Evolutionary conservation across 1,139 yeast species (phyloP).

Genomic region (Pneumocystis canis): DNA sequence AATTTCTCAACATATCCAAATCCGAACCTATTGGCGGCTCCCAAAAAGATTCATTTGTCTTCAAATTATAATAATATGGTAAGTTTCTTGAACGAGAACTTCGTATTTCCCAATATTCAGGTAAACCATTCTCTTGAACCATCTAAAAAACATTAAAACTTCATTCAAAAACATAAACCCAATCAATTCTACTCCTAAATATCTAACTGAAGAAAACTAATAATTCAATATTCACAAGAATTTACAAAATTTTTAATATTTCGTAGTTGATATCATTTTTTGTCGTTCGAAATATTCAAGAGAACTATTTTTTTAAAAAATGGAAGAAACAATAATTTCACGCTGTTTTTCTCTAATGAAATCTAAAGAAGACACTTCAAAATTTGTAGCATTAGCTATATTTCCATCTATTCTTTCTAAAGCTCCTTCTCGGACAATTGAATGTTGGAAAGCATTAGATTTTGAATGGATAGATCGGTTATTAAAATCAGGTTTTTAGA

Average conservation of each 20-base stretch:
- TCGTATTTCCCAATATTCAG: constrained; percentile 69
- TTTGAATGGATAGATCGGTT: constrained; percentile 7
- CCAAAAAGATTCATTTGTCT: constrained; percentile 54
- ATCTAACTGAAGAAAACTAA: background rate
- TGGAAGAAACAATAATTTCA: background rate
- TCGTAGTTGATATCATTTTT: background rate
- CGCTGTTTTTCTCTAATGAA: constrained; percentile 7
- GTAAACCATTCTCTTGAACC: constrained; percentile 48
- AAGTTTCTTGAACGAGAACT: constrained; percentile 68
- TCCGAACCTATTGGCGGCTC: constrained; percentile 83
- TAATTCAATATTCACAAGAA: background rate
- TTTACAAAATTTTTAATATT: background rate
- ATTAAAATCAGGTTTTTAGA: background rate
- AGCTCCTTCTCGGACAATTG: background rate
- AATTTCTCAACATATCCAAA: constrained; percentile 40
- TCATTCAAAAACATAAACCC: background rate
- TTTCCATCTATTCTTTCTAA: constrained; percentile 4
- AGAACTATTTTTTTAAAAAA: background rate
- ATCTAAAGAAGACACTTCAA: constrained; percentile 7
- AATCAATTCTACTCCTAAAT: background rate
- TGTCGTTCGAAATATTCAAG: background rate
- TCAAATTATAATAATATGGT: constrained; percentile 43
- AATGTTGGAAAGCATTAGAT: constrained; percentile 6
- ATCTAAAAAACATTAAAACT: background rate
- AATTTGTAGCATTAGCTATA: constrained; percentile 9